Base-by-base conservation (phyloP, 805 yeast genomes). In the Saccharomycopsis olivae region DNA sequence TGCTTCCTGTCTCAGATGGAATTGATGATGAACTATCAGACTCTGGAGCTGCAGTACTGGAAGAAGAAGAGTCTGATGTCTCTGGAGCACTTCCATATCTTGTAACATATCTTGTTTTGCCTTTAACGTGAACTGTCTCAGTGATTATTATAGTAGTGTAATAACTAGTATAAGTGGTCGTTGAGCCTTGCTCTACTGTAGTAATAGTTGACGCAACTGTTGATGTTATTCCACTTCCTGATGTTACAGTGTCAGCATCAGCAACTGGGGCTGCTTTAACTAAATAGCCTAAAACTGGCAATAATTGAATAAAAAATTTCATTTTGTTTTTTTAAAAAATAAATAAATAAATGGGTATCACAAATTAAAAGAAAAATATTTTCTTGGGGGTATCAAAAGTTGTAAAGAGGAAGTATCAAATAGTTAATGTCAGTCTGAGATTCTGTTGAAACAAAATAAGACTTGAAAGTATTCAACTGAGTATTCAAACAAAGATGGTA, bases 161-260 rank as follows among this genome's bases (percentile, higher is more conserved):
- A 18, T 39, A 45, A 20, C 48, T 45, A 13, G 48, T 45, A 36
- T 40, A 45, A n/a, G 48, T 45, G 8, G 40, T 28, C 21, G 48
- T 45, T n/a, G 41, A 36, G 16, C 46, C 48, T 21, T 39, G 39
- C 20, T 41, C 46, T n/a, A 42, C 40, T 14, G 33, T 33, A 14
- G 44, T 39, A n/a, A 45, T 31, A 14, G 48, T 45, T 8, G 43
- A 36, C 11, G 41, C 31, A 11, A 45, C 19, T 15, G 39, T 39
- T 17, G 46, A 40, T 11, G 48, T 45, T 18, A 45, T 24, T 21
- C 43, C 35, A 4, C 35, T 23, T 6, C 33, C 14, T 18, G 32
- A 40, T 9, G 44, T 41, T 2, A 14, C 16, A n/a, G 35, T 25
- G 23, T 23, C 43, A 19, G 36, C 33, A 35, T 40, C 40, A n/a